A percentile compares a stretch with the other conserved stretches of the same genome.
Evolutionary conservation across 176 grass and related monocot species (phyloP).

Genomic region (Raddia guianensis): DNA sequence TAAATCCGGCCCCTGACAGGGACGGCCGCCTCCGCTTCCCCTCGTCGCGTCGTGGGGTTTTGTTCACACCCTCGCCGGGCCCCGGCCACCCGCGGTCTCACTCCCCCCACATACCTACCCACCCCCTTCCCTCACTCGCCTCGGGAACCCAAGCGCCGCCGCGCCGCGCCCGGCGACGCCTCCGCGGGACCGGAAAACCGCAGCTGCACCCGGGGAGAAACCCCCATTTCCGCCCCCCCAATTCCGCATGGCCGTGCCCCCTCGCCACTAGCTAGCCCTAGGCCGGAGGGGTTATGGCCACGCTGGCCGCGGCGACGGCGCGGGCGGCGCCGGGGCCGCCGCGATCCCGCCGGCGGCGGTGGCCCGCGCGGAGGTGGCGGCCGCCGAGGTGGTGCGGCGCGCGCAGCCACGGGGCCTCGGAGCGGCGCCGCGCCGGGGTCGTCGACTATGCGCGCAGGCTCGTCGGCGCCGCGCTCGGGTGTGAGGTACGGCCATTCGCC

Average conservation of each 20-base stretch:
- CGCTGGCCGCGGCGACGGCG: constrained; percentile 33
- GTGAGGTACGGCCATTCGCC: constrained; percentile 43
- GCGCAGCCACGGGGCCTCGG: constrained; percentile 68
- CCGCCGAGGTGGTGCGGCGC: constrained; percentile 53
- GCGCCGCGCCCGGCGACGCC: constrained; percentile 25
- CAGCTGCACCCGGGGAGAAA: background rate
- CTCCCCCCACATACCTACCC: background rate
- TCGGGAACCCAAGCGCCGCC: background rate
- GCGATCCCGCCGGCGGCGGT: constrained; percentile 19
- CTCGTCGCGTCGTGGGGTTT: constrained; percentile 22
- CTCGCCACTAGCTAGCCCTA: background rate
- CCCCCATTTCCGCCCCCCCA: background rate
- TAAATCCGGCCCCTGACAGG: constrained; percentile 41
- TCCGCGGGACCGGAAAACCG: constrained; percentile 9
- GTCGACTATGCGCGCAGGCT: constrained; percentile 61
- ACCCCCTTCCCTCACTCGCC: background rate
- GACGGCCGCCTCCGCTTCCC: constrained; percentile 10
- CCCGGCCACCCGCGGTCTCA: background rate
- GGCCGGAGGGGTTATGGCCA: constrained; percentile 7
- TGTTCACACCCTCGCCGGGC: constrained; percentile 49
- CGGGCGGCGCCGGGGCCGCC: background rate
- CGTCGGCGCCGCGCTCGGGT: constrained; percentile 54
- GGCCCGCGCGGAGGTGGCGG: constrained; percentile 42
- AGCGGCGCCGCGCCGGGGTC: constrained; percentile 52
- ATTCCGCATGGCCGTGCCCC: constrained; percentile 3